Evolutionary conservation across 2,329 filamentous ascomycete species (phyloP).

Genomic region (Epichloe hybrida): DNA sequence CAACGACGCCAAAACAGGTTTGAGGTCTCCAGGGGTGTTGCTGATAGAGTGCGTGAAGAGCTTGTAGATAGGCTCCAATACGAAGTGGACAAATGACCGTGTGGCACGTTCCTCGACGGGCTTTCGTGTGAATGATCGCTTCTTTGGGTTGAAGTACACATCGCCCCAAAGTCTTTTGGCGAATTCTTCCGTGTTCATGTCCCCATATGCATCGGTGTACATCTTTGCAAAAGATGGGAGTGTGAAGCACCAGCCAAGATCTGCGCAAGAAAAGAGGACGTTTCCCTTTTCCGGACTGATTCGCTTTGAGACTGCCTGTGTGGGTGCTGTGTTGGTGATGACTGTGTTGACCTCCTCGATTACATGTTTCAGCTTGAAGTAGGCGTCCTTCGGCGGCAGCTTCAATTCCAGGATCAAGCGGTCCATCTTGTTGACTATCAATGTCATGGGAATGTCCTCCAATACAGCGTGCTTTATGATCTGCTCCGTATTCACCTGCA

Average conservation of each 20-base stretch:
- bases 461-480: slow-evolving; percentile 92
- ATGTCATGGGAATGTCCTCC: slow-evolving; percentile 74
- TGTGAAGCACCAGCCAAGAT: slow-evolving; percentile 95
- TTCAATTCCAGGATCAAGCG: slow-evolving; percentile 87
- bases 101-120: slow-evolving; percentile 66
- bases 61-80: slow-evolving; percentile 96
- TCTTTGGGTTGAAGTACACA: slow-evolving; percentile 86
- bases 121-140: slow-evolving; percentile 84
- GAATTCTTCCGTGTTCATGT: slow-evolving; percentile 72
- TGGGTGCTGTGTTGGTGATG: slow-evolving; percentile 77
- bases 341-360: slow-evolving; percentile 95
- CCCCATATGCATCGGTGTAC: slow-evolving; percentile 81
- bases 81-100: slow-evolving; percentile 84
- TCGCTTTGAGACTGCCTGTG: slow-evolving; percentile 63
- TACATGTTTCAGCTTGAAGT: slow-evolving; percentile 98
- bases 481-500: slow-evolving; percentile 95
- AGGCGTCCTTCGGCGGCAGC: slow-evolving; percentile 85
- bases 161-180: slow-evolving; percentile 84
- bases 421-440: slow-evolving; percentile 97
- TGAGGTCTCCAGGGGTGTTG: slow-evolving; percentile 74
- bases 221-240: slow-evolving; percentile 88
- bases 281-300: slow-evolving; percentile 95
- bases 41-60: slow-evolving; percentile 91
- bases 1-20: slow-evolving; percentile 60
- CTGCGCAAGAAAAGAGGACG: slow-evolving; percentile 88